These are phyloP conservation scores for Coemansia sp. DNA, from an alignment of 192 early-diverging fungal genomes.

Conservation along the genomic window DNA sequence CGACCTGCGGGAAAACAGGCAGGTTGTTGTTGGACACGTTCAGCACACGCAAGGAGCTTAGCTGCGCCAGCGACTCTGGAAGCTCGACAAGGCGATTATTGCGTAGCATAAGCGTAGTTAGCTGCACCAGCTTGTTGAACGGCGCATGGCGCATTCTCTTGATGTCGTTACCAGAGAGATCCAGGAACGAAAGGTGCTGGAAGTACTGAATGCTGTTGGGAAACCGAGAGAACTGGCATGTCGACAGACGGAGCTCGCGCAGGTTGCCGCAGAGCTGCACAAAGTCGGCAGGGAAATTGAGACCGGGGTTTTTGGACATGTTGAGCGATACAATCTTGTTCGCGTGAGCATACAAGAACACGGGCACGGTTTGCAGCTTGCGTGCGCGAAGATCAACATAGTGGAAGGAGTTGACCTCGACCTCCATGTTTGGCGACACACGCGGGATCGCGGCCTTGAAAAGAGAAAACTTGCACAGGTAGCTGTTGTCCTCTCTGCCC, in stretches of 20 bases:
- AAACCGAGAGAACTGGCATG: conserved; percentile 69
- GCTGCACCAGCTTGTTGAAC: conserved; percentile 61
- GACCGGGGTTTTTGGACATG: conserved; percentile 76
- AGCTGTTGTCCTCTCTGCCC: conserved; percentile 85
- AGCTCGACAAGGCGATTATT: conserved; percentile 76
- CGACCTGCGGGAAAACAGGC: conserved; percentile 62
- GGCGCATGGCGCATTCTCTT: conserved; percentile 64
- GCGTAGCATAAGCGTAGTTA: conserved; percentile 66
- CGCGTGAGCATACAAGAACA: conserved; percentile 73
- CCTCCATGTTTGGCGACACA: conserved; percentile 54
- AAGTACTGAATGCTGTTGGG: conserved; percentile 71
- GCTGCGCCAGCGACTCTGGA: conserved; percentile 64
- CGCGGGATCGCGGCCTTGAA: conserved; percentile 59
- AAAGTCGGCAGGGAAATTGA: conserved; percentile 84
- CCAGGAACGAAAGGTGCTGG: conserved; percentile 66
- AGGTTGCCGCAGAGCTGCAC: conserved; percentile 72
- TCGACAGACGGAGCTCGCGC: conserved; percentile 67
- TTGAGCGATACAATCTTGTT: conserved; percentile 76
- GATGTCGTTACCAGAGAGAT: conserved; percentile 79
- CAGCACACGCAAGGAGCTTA: conserved; percentile 63
- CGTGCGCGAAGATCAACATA: conserved; percentile 72
- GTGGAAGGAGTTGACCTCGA: conserved; percentile 55
- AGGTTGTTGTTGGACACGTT: conserved; percentile 85
- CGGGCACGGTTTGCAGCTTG: conserved; percentile 78
- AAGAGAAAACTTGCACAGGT: conserved; percentile 80